Base-by-base conservation (phyloP, 306 rosid genomes). In the Quercus rubra region DNA sequence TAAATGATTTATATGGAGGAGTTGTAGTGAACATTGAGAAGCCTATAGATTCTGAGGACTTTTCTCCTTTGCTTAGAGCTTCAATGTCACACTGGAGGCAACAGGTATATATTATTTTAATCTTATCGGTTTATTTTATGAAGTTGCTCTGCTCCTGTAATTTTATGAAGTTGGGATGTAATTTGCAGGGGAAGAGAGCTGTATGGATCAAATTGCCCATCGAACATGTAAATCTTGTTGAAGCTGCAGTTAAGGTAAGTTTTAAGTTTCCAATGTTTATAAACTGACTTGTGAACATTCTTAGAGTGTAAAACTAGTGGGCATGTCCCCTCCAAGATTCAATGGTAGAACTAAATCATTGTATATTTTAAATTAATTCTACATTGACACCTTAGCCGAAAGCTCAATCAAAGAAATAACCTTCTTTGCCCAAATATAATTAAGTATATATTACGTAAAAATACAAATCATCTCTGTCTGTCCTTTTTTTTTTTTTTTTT, bases 191-290 rank as follows among this genome's bases (percentile, higher is more conserved):
- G 63, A 94, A 94, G 88, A 94, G 73, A 74, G 98, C 97, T 1
- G 84, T 92, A 30, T 92, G 98, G 98, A 86, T 94, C 81, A 94
- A 92, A 67, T 66, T 94, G 84, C 86, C 90, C 1, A 88, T 82
- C 55, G 54, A 79, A 81, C 83, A 67, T 38, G 80, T 90, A 81
- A 85, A 86, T 87, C 97, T 94, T 46, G 86, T 90, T 33, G 89
- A 84, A 19, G 62, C 78, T 55, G 92, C 87, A 1, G 92, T 93
- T n/a, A 86, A 93, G 94, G 98, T 93, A 73, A 4, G 58, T 0
- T 1, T 1, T 23, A 2, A 17, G 46, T 62, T 63, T 70, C 56
- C 4, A 55, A 51, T 54, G 70, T 43, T 18, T 27, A 77, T 17
- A 58, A 43, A 41, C 33, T 71, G 68, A 30, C 31, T 20, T 11